These are phyloP conservation scores for Paraphaeosphaeria sporulosa DNA, from an alignment of 2,329 filamentous ascomycete genomes.

Conservation along the genomic window DNA sequence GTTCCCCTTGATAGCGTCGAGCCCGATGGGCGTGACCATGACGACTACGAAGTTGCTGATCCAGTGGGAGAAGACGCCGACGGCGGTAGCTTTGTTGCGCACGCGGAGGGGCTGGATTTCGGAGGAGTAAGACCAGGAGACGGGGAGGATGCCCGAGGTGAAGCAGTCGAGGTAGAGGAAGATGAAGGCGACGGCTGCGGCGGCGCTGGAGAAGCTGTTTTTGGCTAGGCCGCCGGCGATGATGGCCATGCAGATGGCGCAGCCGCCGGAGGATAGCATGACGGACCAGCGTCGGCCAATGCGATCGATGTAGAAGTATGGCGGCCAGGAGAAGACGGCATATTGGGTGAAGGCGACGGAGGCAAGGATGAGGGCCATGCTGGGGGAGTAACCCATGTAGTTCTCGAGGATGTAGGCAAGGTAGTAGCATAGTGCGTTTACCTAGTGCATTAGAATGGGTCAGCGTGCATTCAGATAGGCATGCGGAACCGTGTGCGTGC, in stretches of 20 bases:
- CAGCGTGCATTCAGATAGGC: not conserved
- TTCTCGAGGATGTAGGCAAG: slow-evolving; percentile 1
- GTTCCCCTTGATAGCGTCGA: not conserved
- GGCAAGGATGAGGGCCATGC: slow-evolving; percentile 3
- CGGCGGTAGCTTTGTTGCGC: slow-evolving; percentile 1
- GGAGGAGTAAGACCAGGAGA: slow-evolving; percentile 2
- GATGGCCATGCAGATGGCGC: slow-evolving; percentile 5
- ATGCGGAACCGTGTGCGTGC: too few species aligned
- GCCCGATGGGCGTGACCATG: slow-evolving; percentile 1
- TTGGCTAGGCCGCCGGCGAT: not conserved
- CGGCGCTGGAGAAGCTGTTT: slow-evolving; percentile 5
- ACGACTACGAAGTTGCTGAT: slow-evolving; percentile 5
- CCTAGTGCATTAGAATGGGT: not conserved
- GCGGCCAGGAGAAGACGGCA: slow-evolving; percentile 4
- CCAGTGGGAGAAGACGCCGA: slow-evolving; percentile 6
- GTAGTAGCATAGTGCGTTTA: slow-evolving; percentile 1
- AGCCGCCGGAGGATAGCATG: slow-evolving; percentile 1
- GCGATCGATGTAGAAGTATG: slow-evolving; percentile 3
- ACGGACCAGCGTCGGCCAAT: slow-evolving; percentile 1
- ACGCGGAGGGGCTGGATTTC: slow-evolving; percentile 3
- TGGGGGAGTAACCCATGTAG: slow-evolving; percentile 1
- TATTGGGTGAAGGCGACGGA: slow-evolving; percentile 8
- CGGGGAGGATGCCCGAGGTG: slow-evolving; percentile 2
- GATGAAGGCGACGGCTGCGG: slow-evolving; percentile 3
- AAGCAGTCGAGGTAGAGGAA: slow-evolving; percentile 7